Percentiles rank a stretch among this genome's conserved stretches.
Evolutionary conservation across 1,284 basidiomycete species (phyloP).

Genomic region (Boletus smithii): DNA sequence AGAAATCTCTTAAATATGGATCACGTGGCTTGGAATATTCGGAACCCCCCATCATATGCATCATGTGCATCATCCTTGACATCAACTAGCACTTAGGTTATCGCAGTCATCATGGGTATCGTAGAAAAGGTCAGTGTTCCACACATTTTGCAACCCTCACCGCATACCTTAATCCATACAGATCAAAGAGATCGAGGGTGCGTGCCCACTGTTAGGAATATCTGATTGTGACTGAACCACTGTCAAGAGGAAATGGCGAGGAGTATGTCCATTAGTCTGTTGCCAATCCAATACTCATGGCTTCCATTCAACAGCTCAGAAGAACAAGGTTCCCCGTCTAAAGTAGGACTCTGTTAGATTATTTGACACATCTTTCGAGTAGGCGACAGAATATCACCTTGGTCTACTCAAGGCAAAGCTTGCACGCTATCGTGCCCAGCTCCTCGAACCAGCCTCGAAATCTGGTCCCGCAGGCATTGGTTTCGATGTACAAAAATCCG

Average conservation of each 20-base stretch:
- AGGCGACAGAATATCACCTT: slow-evolving; percentile 91
- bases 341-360: not conserved
- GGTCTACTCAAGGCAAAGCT: slow-evolving; percentile 88
- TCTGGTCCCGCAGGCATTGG: slow-evolving; percentile 82
- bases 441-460: slow-evolving; percentile 82
- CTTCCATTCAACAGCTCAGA: slow-evolving; percentile 62
- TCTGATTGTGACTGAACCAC: slow-evolving; percentile 10
- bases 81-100: not conserved
- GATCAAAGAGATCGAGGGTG: slow-evolving; percentile 94
- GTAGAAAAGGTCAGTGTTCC: slow-evolving; percentile 70
- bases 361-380: slow-evolving; percentile 34
- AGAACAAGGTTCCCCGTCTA: slow-evolving; percentile 66
- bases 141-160: not conserved
- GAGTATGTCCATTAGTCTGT: slow-evolving; percentile 37
- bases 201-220: slow-evolving; percentile 13
- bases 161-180: slow-evolving; percentile 27
- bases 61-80: no score
- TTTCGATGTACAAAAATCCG: slow-evolving; percentile 93
- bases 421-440: slow-evolving; percentile 86
- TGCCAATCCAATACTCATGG: slow-evolving; percentile 6
- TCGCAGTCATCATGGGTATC: slow-evolving; percentile 68
- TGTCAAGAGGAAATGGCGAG: slow-evolving; percentile 88
- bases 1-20: not conserved
- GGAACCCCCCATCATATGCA: no score
- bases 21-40: not conserved